Percentiles rank a stretch among this genome's conserved stretches.
Conservation (phyloP, 2,329 filamentous ascomycete genomes). For the Stagonosporopsis tanaceti region DNA sequence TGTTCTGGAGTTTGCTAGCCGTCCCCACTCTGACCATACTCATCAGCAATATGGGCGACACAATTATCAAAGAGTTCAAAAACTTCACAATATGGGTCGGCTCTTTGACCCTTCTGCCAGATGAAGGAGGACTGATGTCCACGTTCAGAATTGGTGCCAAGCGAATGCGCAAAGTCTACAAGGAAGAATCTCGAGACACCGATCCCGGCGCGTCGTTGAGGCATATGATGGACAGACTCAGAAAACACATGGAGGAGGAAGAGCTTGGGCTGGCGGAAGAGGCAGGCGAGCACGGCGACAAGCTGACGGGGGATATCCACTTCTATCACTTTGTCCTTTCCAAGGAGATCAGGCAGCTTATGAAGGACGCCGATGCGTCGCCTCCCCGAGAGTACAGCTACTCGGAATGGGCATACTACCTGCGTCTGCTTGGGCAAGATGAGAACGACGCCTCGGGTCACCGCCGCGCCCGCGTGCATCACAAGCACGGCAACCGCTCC, state of each 20-base stretch:
- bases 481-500: slow-evolving; percentile 29
- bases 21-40: slow-evolving; percentile 63
- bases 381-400: slow-evolving; percentile 53
- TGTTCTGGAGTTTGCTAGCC: slow-evolving; percentile 64
- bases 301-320: slow-evolving; percentile 57
- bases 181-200: slow-evolving; percentile 17
- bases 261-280: slow-evolving; percentile 53
- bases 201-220: slow-evolving; percentile 21
- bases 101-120: slow-evolving; percentile 62
- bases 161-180: slow-evolving; percentile 29
- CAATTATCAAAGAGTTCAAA: slow-evolving; percentile 62
- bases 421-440: slow-evolving; percentile 49
- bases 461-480: slow-evolving; percentile 36
- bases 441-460: slow-evolving; percentile 52
- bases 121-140: slow-evolving; percentile 53
- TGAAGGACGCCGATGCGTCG: slow-evolving; percentile 51
- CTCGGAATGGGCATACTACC: slow-evolving; percentile 51
- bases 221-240: slow-evolving; percentile 42
- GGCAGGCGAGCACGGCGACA: slow-evolving; percentile 53
- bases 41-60: slow-evolving; percentile 63
- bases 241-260: slow-evolving; percentile 52
- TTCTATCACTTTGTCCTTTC: slow-evolving; percentile 61
- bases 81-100: slow-evolving; percentile 65
- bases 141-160: slow-evolving; percentile 43
- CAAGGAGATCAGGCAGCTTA: slow-evolving; percentile 54